These are phyloP conservation scores for Naganishia vaughanmartiniae DNA, from an alignment of 768 basidiomycete species.

Conservation along the genomic window DNA sequence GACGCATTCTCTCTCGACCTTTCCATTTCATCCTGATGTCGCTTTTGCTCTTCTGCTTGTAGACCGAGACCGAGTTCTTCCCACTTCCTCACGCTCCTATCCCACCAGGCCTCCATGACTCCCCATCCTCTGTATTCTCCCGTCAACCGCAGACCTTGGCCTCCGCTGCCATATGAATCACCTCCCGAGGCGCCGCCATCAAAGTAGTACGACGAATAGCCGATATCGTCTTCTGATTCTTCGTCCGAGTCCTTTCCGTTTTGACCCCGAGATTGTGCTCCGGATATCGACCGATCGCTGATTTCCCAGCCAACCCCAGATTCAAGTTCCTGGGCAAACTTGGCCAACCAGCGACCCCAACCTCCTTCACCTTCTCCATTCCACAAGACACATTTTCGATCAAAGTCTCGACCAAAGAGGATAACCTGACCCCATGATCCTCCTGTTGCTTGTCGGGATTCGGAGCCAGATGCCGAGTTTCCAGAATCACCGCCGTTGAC, in stretches of 20 bases:
- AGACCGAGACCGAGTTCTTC: conserved; percentile 71
- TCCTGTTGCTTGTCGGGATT: conserved; percentile 55
- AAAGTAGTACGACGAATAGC: conserved; percentile 47
- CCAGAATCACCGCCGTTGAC: conserved; percentile 17
- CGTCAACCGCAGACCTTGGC: conserved; percentile 68
- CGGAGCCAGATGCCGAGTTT: conserved; percentile 1
- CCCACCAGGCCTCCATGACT: conserved; percentile 89
- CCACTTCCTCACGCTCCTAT: conserved; percentile 82
- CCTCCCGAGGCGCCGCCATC: conserved; percentile 35
- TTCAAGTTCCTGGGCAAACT: conserved; percentile 89
- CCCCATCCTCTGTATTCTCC: conserved; percentile 91
- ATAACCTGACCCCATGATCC: conserved; percentile 89
- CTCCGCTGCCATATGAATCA: conserved; percentile 56
- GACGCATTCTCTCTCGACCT: conserved; percentile 34
- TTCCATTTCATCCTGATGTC: conserved; percentile 36
- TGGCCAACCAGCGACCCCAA: conserved; percentile 91
- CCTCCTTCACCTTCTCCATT: conserved; percentile 83
- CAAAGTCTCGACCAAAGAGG: conserved; percentile 97
- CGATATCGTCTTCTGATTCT: conserved; percentile 48
- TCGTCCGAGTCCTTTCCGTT: conserved; percentile 40
- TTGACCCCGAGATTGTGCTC: conserved; percentile 47
- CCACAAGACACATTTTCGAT: conserved; percentile 94
- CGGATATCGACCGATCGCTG: conserved; percentile 42
- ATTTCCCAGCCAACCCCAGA: conserved; percentile 83
- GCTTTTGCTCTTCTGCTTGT: conserved; percentile 35